Conservation (phyloP, 23 red algal species). For the Gracilaria gracilis region DNA sequence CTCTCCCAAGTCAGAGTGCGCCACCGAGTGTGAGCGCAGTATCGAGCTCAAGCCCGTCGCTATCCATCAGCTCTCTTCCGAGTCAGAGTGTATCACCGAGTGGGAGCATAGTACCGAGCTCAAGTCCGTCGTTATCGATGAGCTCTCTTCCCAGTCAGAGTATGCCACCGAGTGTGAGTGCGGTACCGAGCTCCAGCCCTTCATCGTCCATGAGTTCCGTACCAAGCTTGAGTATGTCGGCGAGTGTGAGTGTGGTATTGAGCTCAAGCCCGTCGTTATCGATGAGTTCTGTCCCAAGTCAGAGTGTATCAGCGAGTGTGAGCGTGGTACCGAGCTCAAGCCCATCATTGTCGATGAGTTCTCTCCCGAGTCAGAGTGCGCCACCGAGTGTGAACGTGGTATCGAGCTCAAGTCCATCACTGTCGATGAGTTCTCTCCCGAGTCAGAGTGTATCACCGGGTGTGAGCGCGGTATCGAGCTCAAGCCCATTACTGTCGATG, state of each 20-base stretch:
- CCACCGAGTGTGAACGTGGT: background rate
- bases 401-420: background rate
- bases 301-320: background rate
- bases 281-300: background rate
- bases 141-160: too few relatives aligned
- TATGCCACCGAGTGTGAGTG: too few relatives aligned
- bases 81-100: background rate
- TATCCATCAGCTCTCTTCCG: too few relatives aligned
- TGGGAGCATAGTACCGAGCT: background rate
- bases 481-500: background rate
- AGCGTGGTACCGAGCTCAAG: background rate
- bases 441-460: background rate
- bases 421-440: too few relatives aligned
- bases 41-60: background rate
- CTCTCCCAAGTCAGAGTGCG: too few relatives aligned
- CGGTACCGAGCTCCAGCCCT: background rate
- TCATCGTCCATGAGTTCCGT: too few relatives aligned
- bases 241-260: background rate
- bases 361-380: background rate
- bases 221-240: too few relatives aligned
- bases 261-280: background rate
- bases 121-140: too few relatives aligned
- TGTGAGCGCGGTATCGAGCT: background rate
- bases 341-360: background rate
- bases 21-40: background rate